Evolutionary conservation across 1,284 basidiomycete genomes (phyloP), one percentile per base, ranked within the genome.

Genomic region (Irpex rosettiformis): DNA sequence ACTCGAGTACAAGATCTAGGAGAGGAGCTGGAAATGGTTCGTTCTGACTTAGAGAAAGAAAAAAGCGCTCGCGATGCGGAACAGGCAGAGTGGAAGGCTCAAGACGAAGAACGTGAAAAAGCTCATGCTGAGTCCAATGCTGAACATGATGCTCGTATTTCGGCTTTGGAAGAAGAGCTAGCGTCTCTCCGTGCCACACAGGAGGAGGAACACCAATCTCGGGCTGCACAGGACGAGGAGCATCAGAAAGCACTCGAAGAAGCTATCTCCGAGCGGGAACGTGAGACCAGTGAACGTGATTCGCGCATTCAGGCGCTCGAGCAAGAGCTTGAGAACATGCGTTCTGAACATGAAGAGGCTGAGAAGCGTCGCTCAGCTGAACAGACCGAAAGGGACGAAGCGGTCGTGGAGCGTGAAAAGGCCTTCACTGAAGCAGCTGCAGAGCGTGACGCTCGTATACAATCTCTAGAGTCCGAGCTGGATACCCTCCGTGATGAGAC

Each of bases 11-110:
- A 48, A 29, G 42, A 37, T 13, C 42, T 58, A 16, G 57, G 54
- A 25, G 57, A 58, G 4, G 57, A 59, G 33, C 54, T 59, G 4
- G 53, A 22, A 4, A 27, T 7, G 11, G 47, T 55, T n/a, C 53
- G 48, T 10, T 53, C 58, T 10, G 58, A 59, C 27, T 45, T 28
- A 8, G 58, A 55, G 24, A 45, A 51, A 40, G 53, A 59, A 24
- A 33, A 29, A 7, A 53, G 55, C 28, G 54, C 54, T 8, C 47
- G 33, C 3, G 53, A 24, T 13, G 45, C 43, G 33, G 48, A 51
- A 29, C 52, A 55, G 37, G 54, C 47, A 21, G 58, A 55, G 16
- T 53, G 45, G 2, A 16, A 43, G 27, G 53, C 53, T 8, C 52
- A 16, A 1, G 18, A 21, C 13, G 52, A 58, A 21, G 56, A 52